Conservation (phyloP, 257 asterid species). For the Nicotiana otophora region DNA sequence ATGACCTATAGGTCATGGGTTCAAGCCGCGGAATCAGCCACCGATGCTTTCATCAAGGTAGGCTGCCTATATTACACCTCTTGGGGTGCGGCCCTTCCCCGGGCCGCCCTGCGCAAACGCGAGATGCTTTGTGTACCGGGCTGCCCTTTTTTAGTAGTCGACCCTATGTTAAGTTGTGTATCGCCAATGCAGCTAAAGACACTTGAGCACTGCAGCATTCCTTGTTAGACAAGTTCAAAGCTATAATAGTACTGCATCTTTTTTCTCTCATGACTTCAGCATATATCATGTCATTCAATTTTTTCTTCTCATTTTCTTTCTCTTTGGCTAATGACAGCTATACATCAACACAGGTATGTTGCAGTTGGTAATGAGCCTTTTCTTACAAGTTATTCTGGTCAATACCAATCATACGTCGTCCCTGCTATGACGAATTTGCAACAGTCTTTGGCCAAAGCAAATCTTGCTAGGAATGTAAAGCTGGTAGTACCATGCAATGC, state of each 20-base stretch:
- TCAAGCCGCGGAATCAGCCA: no score
- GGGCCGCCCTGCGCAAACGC: no score
- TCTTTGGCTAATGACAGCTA: conserved; percentile 15
- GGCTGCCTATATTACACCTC: no score
- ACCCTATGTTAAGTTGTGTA: neutral
- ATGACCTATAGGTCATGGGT: no score
- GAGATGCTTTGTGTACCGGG: no score
- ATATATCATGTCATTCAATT: neutral
- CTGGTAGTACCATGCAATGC: conserved; percentile 97
- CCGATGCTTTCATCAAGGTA: no score
- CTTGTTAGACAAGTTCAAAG: neutral
- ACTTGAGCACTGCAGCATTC: neutral
- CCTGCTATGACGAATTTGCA: conserved; percentile 74
- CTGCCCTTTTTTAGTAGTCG: no score
- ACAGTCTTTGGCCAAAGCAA: conserved; percentile 59
- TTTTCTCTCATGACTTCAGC: neutral
- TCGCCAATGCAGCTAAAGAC: neutral
- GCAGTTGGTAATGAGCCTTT: conserved; percentile 97
- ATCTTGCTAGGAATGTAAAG: conserved; percentile 67
- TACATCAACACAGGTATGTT: conserved; percentile 53
- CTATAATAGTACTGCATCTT: neutral
- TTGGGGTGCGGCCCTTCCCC: no score
- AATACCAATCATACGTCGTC: conserved; percentile 63
- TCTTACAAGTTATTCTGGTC: conserved; percentile 69
- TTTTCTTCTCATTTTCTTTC: conserved; percentile 9